Conservation (phyloP, 2,329 filamentous ascomycete genomes). For the Cercospora sp. region DNA sequence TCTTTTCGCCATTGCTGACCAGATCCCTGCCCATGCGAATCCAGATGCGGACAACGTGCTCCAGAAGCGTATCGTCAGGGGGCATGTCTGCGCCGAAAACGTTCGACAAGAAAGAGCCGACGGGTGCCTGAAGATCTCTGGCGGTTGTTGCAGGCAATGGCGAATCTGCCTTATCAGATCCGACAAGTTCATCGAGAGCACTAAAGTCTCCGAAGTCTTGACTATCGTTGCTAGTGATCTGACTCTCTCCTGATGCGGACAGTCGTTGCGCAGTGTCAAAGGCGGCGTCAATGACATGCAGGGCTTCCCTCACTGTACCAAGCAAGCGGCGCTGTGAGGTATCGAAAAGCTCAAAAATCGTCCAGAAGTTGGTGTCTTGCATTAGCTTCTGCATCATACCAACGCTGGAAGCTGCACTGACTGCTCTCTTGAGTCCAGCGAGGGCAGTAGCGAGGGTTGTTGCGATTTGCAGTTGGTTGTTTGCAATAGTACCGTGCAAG, state of each 20-base stretch:
- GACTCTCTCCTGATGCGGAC: slow-evolving; percentile 33
- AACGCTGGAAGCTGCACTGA: slow-evolving; percentile 42
- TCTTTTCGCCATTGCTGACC: slow-evolving; percentile 43
- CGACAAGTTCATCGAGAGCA: slow-evolving; percentile 50
- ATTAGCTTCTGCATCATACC: slow-evolving; percentile 38
- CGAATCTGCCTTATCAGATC: slow-evolving; percentile 1
- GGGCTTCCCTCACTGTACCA: slow-evolving; percentile 51
- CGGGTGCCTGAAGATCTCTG: slow-evolving; percentile 48
- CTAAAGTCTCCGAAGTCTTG: slow-evolving; percentile 65
- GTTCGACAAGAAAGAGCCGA: slow-evolving; percentile 60
- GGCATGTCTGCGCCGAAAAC: slow-evolving; percentile 60
- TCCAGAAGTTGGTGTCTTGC: slow-evolving; percentile 44
- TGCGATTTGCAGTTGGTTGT: slow-evolving; percentile 61
- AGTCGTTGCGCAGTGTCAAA: slow-evolving; percentile 29
- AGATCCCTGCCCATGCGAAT: slow-evolving; percentile 52
- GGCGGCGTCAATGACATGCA: slow-evolving; percentile 52
- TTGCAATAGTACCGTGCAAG: slow-evolving; percentile 55
- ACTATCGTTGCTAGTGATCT: slow-evolving; percentile 58
- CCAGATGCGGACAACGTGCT: slow-evolving; percentile 58
- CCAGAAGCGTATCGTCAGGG: slow-evolving; percentile 56
- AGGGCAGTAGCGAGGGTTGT: slow-evolving; percentile 56
- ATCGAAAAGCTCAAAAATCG: slow-evolving; percentile 56
- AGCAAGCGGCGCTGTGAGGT: slow-evolving; percentile 42
- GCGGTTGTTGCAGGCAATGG: slow-evolving; percentile 27
- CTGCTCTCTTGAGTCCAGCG: slow-evolving; percentile 51